phyloP scores from a whole-genome alignment of 768 basidiomycete species.

The Hypholoma sublateritium region DNA sequence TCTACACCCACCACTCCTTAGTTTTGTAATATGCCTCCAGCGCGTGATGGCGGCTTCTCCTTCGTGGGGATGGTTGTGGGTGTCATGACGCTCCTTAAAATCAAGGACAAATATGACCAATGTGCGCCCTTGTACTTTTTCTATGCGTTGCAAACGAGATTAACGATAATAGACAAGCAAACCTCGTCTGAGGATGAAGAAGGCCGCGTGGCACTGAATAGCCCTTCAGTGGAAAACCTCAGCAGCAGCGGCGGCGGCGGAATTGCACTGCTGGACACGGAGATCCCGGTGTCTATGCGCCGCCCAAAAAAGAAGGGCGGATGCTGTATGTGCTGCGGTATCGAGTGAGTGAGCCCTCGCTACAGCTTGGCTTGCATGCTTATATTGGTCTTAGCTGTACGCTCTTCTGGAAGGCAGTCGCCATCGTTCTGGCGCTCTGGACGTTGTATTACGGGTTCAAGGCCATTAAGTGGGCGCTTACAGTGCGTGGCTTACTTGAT shows the following conservation, averaged over 20 bases:
- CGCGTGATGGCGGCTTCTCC: slow-evolving; percentile 16
- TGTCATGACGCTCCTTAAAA: slow-evolving; percentile 45
- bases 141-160: background rate
- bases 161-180: slow-evolving; percentile 34
- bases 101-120: slow-evolving; percentile 32
- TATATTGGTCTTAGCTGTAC: slow-evolving; percentile 36
- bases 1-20: background rate
- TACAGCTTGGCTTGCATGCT: background rate
- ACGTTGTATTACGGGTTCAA: slow-evolving; percentile 42
- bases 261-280: slow-evolving; percentile 32
- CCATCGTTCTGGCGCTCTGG: slow-evolving; percentile 43
- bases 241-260: slow-evolving; percentile 27
- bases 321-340: slow-evolving; percentile 53
- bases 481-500: slow-evolving; percentile 31
- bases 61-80: slow-evolving; percentile 45
- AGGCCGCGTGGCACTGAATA: slow-evolving; percentile 30
- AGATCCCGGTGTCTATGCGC: slow-evolving; percentile 25
- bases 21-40: slow-evolving; percentile 11
- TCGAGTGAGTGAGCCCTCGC: slow-evolving; percentile 34
- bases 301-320: slow-evolving; percentile 32
- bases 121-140: slow-evolving; percentile 31
- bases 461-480: slow-evolving; percentile 46
- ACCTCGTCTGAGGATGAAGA: slow-evolving; percentile 39
- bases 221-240: slow-evolving; percentile 13
- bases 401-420: slow-evolving; percentile 55